Conservation (phyloP, 2,329 filamentous ascomycete species). For the Claviceps sorghi region DNA sequence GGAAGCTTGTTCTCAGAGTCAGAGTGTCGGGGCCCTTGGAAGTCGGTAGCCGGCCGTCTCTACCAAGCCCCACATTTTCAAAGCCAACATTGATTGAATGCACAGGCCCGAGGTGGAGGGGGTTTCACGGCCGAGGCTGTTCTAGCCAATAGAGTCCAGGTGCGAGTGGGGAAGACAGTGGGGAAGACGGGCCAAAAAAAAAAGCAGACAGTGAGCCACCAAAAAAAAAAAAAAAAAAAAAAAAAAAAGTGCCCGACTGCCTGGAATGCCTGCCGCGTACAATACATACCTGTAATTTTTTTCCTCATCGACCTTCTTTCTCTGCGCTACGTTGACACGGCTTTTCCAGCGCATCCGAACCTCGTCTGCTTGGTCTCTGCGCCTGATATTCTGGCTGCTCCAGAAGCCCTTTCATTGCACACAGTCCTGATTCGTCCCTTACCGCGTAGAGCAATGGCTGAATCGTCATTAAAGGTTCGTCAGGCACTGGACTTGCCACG, state of each 20-base stretch:
- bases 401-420: neutral
- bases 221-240: conserved; percentile 1
- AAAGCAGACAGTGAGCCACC: neutral
- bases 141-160: neutral
- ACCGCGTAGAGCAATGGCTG: conserved; percentile 22
- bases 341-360: neutral
- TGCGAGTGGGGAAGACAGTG: neutral
- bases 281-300: neutral
- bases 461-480: conserved; percentile 33
- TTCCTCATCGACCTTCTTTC: neutral
- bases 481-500: conserved; percentile 14
- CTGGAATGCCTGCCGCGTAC: conserved; percentile 2
- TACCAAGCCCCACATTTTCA: neutral
- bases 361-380: neutral
- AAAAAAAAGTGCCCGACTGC: conserved; percentile 7
- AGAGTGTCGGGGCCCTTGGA: no score
- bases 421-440: neutral
- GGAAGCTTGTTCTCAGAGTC: neutral
- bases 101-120: neutral
- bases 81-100: neutral
- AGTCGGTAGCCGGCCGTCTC: neutral
- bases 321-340: neutral
- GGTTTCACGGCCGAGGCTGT: no score
- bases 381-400: neutral
- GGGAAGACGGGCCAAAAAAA: neutral